Evolutionary conservation across 805 yeast genomes (phyloP), one percentile per base, ranked within the genome.

Genomic region (Limtongia smithiae): DNA sequence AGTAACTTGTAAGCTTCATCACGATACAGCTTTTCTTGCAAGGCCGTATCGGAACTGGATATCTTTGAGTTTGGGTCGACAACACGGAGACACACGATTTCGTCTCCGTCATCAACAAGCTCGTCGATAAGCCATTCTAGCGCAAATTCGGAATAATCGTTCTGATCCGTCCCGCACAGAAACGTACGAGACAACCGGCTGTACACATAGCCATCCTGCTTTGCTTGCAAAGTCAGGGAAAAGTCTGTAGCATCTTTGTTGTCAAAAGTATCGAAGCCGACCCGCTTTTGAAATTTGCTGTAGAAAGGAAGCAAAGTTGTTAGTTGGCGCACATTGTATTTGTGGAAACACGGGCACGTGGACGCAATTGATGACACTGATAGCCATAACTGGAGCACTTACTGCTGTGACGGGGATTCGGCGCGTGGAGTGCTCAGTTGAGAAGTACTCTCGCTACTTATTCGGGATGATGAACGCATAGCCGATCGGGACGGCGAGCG

Each of bases 71-170:
- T 66, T 21, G 67, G 66, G 3, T 74, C 69, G 4, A 75, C 58
- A 4, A 72, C 79, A 27, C 74, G 63, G 17, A 75, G 56, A 33
- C 76, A 70, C 2, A 76, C 72, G 4, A 76, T 57, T 18, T 73
- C 75, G 53, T 75, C 79, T 18, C 75, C 74, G 48, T 75, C 76
- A 21, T 63, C 66, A 15, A 70, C 62, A 47, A 75, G 62, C 48
- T 74, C 72, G 34, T 70, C 73, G 3, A 76, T 53, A 1, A 74
- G 64, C 78, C 79, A 75, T 40, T 65, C 69, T 22, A 75, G 55
- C 4, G 77, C 77, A 11, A 62, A 60, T n/a, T 69, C 65, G 14
- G 78, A 71, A 48, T 70, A 68, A 31, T 66, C 69, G 50, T 70
- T 68, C 18, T 69, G 67, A 58, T 74, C 76, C 41, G 68, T 70